Base-by-base conservation (phyloP, 2,329 filamentous ascomycete species). In the Teratosphaeriaceae sp. region DNA sequence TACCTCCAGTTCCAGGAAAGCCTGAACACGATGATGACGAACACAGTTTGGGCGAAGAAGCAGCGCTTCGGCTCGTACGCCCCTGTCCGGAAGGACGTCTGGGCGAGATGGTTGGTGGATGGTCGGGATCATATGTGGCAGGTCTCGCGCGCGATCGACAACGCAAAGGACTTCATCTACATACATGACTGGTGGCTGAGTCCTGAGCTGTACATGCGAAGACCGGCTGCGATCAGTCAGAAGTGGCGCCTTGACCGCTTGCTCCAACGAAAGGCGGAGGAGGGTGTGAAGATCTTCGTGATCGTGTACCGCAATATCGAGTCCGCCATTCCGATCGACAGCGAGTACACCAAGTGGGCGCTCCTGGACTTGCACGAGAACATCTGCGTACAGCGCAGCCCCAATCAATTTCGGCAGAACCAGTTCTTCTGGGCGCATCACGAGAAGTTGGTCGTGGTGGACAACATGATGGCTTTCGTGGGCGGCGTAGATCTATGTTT, bases 121-220 rank as follows among this genome's bases (percentile, higher is more conserved):
- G 92, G 87, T 13, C 80, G 92, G 53, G 92, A 98, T 63, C 94
- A 97, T 71, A 97, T 97, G 90, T 98, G 92, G 92, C 94, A 96
- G 62, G 88, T 97, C 6, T 97, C 90, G 9, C 80, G 90, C 51
- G 92, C 92, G 11, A 94, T 98, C 57, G 92, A 88, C 61, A 95
- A 96, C 80, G 92, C 92, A 7, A 87, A 87, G 57, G 92, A 97
- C 68, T 90, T 97, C 48, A 90, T 98, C 55, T 97, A 97, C 65
- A 97, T 98, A 49, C 92, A 98, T 63, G 92, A 97, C 65, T 98
- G 92, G 92, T 98, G 92, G 92, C 70, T 98, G 30, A 96, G 87
- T 55, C 92, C 92, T 1, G 90, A 98, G 65, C 70, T 98, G 34
- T 98, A 98, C 68, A 83, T 97, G 81, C 80, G 92, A 47, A 79